phyloP scores from a whole-genome alignment of 2,329 filamentous ascomycete species.

The Neodidymelliopsis sp. region DNA sequence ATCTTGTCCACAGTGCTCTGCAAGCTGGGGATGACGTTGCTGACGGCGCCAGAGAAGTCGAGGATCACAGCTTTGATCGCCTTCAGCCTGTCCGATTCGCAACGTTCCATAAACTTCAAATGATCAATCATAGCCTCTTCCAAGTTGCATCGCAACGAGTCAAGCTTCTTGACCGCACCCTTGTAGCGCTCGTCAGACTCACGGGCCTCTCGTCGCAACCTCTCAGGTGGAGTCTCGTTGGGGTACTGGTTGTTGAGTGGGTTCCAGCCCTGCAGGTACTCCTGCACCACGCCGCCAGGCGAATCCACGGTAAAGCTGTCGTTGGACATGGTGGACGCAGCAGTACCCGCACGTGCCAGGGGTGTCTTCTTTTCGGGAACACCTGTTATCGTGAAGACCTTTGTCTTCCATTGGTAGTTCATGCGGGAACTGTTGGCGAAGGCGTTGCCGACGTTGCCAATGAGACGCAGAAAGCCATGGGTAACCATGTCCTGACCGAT shows the following conservation, averaged over 20 bases:
- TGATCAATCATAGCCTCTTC: conserved; percentile 94
- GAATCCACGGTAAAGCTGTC: conserved; percentile 71
- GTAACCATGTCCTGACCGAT: conserved; percentile 92
- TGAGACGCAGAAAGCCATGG: conserved; percentile 84
- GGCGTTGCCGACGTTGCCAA: conserved; percentile 92
- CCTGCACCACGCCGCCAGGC: conserved; percentile 82
- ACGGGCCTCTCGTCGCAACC: conserved; percentile 83
- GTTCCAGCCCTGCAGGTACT: conserved; percentile 92
- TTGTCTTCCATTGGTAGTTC: conserved; percentile 96
- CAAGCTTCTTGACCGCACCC: conserved; percentile 80
- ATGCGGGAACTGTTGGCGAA: conserved; percentile 98
- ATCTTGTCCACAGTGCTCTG: conserved; percentile 97
- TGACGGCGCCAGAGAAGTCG: conserved; percentile 95
- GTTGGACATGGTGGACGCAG: conserved; percentile 56
- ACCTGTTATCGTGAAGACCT: conserved; percentile 86
- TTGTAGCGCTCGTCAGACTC: conserved; percentile 97
- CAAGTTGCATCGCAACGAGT: conserved; percentile 89
- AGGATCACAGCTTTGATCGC: conserved; percentile 98
- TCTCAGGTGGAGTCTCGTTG: conserved; percentile 91
- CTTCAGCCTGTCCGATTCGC: conserved; percentile 93
- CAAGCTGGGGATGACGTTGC: conserved; percentile 95
- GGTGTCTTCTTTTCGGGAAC: conserved; percentile 85
- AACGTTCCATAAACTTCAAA: conserved; percentile 94
- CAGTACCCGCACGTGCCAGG: conserved; percentile 76
- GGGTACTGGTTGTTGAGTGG: conserved; percentile 87